A percentile compares a stretch with the other conserved stretches of the same genome.
phyloP scores from a whole-genome alignment of 1,284 basidiomycete species.

The Austroboletus niveus region DNA sequence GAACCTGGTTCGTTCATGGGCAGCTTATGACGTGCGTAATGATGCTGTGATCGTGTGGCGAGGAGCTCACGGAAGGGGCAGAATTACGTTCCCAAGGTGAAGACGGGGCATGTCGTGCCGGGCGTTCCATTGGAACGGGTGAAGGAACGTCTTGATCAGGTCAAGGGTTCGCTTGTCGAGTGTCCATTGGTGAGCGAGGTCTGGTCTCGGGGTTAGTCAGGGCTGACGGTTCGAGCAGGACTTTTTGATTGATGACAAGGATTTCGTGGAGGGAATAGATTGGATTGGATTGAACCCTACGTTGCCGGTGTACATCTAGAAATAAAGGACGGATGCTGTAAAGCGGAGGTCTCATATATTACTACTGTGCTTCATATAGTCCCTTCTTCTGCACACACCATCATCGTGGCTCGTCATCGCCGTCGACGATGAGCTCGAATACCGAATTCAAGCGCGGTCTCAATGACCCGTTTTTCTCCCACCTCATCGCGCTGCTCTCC shows the following conservation, averaged over 20 bases:
- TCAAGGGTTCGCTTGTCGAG: conserved; percentile 75
- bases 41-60: conserved; percentile 1
- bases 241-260: conserved; percentile 78
- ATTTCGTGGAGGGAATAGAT: conserved; percentile 65
- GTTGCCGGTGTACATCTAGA: conserved; percentile 70
- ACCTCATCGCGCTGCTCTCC: conserved; percentile 52
- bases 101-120: conserved; percentile 80
- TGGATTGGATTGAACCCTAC: conserved; percentile 77
- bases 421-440: conserved; percentile 32
- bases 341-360: too few relatives aligned
- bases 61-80: conserved; percentile 30
- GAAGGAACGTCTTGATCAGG: conserved; percentile 69
- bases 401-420: conserved; percentile 11
- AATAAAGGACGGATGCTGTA: conserved; percentile 4
- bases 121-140: conserved; percentile 62
- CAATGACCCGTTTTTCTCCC: conserved; percentile 43
- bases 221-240: conserved; percentile 46
- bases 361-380: neutral
- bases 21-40: conserved; percentile 63
- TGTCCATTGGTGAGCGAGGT: conserved; percentile 60
- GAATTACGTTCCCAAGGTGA: conserved; percentile 71
- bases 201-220: conserved; percentile 3
- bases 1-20: conserved; percentile 76
- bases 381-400: conserved; percentile 3
- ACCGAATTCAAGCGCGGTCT: conserved; percentile 16